These are phyloP conservation scores for Leccinum incarnatum DNA, from an alignment of 768 basidiomycete species.

Conservation along the genomic window DNA sequence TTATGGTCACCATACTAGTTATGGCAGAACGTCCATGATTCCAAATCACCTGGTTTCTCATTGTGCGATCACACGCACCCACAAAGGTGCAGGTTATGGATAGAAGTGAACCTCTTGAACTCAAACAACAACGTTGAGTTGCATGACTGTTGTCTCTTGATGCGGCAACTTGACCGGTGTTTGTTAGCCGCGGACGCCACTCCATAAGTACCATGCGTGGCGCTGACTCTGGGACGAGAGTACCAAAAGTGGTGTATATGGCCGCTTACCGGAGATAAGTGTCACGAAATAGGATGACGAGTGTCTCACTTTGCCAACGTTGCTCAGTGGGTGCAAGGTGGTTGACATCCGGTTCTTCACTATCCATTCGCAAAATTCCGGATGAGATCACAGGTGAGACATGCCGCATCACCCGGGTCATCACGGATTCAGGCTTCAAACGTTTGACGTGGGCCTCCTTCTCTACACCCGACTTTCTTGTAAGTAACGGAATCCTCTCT, in stretches of 20 bases:
- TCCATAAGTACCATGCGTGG: neutral
- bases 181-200: neutral
- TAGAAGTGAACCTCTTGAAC: constrained; percentile 3
- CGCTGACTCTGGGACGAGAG: neutral
- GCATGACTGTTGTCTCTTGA: neutral
- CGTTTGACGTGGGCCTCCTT: neutral
- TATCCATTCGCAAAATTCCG: neutral
- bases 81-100: neutral
- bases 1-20: neutral
- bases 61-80: neutral
- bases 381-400: constrained; percentile 18
- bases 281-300: constrained; percentile 11
- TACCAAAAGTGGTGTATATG: constrained; percentile 3
- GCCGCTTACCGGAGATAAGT: neutral
- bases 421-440: neutral
- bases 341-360: neutral
- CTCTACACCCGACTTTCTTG: constrained; percentile 2
- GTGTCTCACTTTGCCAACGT: constrained; percentile 20
- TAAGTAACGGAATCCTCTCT: neutral
- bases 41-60: neutral
- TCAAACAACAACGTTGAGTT: constrained; percentile 4
- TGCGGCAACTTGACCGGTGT: neutral
- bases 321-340: neutral
- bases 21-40: neutral
- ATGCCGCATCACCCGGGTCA: neutral